phyloP scores from a whole-genome alignment of 768 basidiomycete genomes.

The Naematelia encephala region DNA sequence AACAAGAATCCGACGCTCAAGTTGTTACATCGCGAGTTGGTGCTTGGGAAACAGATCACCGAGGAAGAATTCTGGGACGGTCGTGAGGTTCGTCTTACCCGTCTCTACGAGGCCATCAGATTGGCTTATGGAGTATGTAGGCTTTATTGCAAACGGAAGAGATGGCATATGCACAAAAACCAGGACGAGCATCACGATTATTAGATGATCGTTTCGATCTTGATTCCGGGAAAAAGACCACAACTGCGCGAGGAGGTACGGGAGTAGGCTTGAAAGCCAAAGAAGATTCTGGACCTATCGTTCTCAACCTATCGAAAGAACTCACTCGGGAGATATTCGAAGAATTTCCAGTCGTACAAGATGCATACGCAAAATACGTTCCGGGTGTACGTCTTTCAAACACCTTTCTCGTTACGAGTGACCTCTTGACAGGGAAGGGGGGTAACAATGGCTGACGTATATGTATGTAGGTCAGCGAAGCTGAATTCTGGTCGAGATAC shows the following conservation, averaged over 20 bases:
- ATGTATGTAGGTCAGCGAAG: conserved; percentile 76
- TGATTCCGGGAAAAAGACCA: conserved; percentile 72
- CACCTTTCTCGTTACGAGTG: conserved; percentile 7
- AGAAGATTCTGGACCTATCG: conserved; percentile 64
- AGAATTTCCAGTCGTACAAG: conserved; percentile 91
- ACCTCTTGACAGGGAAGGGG: not conserved
- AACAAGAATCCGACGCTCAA: conserved; percentile 73
- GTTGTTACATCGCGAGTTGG: conserved; percentile 79
- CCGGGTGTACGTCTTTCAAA: conserved; percentile 59
- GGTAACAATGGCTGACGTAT: not conserved
- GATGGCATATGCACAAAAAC: conserved; percentile 45
- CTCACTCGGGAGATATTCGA: conserved; percentile 95
- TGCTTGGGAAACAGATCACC: conserved; percentile 63
- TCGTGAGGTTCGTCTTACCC: conserved; percentile 63
- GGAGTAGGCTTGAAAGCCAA: conserved; percentile 62
- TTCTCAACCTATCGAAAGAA: conserved; percentile 52
- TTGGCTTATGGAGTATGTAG: conserved; percentile 18
- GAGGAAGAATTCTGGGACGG: conserved; percentile 98
- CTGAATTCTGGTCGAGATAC: conserved; percentile 94
- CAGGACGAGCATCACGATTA: conserved; percentile 48
- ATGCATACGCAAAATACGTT: conserved; percentile 88
- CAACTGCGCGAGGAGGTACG: conserved; percentile 59
- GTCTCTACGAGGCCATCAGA: too few species aligned
- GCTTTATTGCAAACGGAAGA: conserved; percentile 44
- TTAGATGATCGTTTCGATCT: conserved; percentile 56